Percentiles rank a stretch among this genome's conserved stretches.
phyloP scores from a whole-genome alignment of 176 grass and related monocot genomes.

The Zoysia pacifica region DNA sequence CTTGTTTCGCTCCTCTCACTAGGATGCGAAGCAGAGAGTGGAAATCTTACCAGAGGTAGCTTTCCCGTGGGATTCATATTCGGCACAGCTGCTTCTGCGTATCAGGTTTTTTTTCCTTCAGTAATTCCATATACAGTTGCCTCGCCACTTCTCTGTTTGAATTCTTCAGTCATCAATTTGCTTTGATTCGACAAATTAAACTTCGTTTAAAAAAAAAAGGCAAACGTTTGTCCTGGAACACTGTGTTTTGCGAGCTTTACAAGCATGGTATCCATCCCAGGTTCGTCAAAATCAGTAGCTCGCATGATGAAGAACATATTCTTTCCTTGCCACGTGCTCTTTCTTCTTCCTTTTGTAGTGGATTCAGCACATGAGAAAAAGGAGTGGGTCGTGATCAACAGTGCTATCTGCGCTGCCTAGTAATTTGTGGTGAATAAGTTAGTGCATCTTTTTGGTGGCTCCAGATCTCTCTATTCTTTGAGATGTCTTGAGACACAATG shows the following conservation, averaged over 20 bases:
- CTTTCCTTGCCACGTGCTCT: not conserved
- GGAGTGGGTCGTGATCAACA: not conserved
- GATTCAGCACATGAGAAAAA: not conserved
- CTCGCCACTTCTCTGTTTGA: not conserved
- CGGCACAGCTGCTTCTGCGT: slow-evolving; percentile 85
- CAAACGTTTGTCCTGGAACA: too few species aligned
- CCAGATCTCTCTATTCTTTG: not conserved
- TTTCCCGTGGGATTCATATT: slow-evolving; percentile 88
- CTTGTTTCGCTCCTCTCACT: not conserved
- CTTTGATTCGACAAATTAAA: not conserved
- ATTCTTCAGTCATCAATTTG: not conserved
- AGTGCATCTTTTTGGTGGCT: not conserved
- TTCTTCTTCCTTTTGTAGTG: not conserved
- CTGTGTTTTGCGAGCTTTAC: not conserved
- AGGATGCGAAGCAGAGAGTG: slow-evolving; percentile 27
- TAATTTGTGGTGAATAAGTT: not conserved
- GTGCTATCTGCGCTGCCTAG: not conserved
- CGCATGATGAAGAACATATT: not conserved
- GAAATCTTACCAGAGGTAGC: slow-evolving; percentile 60
- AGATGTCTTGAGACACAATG: too few species aligned
- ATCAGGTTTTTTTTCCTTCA: slow-evolving; percentile 54
- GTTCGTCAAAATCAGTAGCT: not conserved
- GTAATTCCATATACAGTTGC: not conserved
- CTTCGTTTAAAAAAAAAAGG: not conserved
- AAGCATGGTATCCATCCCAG: not conserved